Percentiles rank a stretch among this genome's conserved stretches.
Evolutionary conservation across 345 rosid species (phyloP).

Genomic region (Aurinia saxatilis): DNA sequence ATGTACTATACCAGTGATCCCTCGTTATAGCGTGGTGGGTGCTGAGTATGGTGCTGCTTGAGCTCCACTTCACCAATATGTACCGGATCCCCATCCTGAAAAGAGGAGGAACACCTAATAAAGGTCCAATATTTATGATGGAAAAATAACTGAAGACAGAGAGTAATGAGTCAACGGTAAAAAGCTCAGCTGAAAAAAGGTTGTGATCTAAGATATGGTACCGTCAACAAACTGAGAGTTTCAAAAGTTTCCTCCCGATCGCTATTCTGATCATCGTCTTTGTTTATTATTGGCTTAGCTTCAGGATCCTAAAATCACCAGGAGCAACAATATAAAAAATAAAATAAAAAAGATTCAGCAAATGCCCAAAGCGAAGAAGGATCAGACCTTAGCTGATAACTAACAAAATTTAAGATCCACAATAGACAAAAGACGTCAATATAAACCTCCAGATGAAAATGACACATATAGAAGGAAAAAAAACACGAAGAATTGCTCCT

Average conservation of each 20-base stretch:
- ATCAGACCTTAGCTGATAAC: not conserved
- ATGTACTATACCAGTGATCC: slow-evolving; percentile 66
- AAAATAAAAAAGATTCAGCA: slow-evolving; percentile 3
- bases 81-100: slow-evolving; percentile 61
- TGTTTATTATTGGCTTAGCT: slow-evolving; percentile 43
- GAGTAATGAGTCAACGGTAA: slow-evolving; percentile 2
- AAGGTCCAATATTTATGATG: not conserved
- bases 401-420: not conserved
- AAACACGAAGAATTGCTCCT: not conserved
- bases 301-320: slow-evolving; percentile 56
- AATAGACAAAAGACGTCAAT: slow-evolving; percentile 3
- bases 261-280: slow-evolving; percentile 35
- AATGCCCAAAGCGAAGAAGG: slow-evolving; percentile 1
- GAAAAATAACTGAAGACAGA: not conserved
- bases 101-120: slow-evolving; percentile 2
- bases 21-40: slow-evolving; percentile 83
- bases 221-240: slow-evolving; percentile 60
- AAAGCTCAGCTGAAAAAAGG: not conserved
- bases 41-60: slow-evolving; percentile 76
- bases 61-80: slow-evolving; percentile 43
- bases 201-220: slow-evolving; percentile 23
- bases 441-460: not conserved
- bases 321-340: slow-evolving; percentile 14
- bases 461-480: not conserved
- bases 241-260: slow-evolving; percentile 45